These are phyloP conservation scores for Gloeostereum incarnatum DNA, from an alignment of 768 basidiomycete species.

Conservation along the genomic window DNA sequence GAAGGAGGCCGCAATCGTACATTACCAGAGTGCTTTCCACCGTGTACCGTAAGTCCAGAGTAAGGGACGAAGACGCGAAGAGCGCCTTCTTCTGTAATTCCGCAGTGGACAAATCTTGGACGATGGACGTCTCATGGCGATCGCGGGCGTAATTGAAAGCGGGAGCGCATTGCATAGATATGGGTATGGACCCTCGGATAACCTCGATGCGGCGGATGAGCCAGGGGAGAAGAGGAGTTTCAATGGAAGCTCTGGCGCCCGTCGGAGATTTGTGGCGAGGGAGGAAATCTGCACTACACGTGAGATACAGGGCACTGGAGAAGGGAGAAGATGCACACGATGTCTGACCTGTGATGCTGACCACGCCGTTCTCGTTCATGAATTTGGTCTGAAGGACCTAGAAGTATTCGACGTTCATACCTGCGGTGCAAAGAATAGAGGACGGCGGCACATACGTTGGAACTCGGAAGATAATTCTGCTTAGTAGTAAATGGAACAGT, in stretches of 20 bases:
- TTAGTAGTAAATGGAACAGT: slow-evolving; percentile 61
- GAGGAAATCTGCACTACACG: slow-evolving; percentile 50
- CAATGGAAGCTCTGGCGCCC: slow-evolving; percentile 19
- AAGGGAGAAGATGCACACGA: neutral
- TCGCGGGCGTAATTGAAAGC: slow-evolving; percentile 93
- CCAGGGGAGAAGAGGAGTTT: slow-evolving; percentile 85
- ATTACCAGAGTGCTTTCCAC: neutral
- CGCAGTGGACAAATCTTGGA: slow-evolving; percentile 27
- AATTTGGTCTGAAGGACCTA: slow-evolving; percentile 88
- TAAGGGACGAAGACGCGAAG: slow-evolving; percentile 49
- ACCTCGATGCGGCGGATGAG: slow-evolving; percentile 76
- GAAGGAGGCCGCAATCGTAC: neutral
- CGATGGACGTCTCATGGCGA: slow-evolving; percentile 53
- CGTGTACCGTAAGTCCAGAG: slow-evolving; percentile 74
- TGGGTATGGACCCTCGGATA: slow-evolving; percentile 72
- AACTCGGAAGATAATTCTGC: slow-evolving; percentile 77
- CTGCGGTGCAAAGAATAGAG: slow-evolving; percentile 8
- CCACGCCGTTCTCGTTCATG: slow-evolving; percentile 83
- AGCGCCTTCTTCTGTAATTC: slow-evolving; percentile 43
- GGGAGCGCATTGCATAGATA: slow-evolving; percentile 86
- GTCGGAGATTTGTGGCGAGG: slow-evolving; percentile 44
- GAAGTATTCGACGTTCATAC: slow-evolving; percentile 17
- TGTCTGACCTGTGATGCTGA: slow-evolving; percentile 61
- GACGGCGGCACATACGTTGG: slow-evolving; percentile 47
- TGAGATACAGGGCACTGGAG: neutral